Evolutionary conservation across 2,329 filamentous ascomycete genomes (phyloP).

Genomic region (Beauveria sp.): DNA sequence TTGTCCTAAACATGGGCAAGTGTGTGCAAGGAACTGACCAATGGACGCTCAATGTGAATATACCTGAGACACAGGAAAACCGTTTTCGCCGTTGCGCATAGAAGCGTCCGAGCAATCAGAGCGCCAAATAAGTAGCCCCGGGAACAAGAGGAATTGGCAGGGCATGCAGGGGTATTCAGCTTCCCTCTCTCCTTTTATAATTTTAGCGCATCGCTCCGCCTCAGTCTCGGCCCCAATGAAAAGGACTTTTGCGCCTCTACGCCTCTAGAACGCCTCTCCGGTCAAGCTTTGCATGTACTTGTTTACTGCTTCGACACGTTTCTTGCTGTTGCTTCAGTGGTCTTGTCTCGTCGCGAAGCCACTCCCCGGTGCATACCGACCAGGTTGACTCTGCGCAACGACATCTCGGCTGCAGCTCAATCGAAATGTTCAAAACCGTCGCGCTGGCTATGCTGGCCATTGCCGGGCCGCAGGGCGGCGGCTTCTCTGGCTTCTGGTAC

Average conservation of each 20-base stretch:
- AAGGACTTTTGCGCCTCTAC: background rate
- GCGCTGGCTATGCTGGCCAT: conserved; percentile 4
- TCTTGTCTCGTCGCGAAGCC: background rate
- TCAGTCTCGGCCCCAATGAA: background rate
- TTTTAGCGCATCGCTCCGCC: too few species aligned
- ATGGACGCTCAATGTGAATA: too few species aligned
- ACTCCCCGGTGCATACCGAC: background rate
- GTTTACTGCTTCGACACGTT: background rate
- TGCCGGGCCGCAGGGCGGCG: background rate
- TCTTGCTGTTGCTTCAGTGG: background rate
- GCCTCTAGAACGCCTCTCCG: background rate
- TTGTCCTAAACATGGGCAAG: too few species aligned
- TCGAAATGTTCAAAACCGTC: conserved; percentile 1
- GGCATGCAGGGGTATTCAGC: too few species aligned
- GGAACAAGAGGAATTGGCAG: too few species aligned
- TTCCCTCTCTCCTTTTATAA: too few species aligned
- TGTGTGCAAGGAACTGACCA: too few species aligned
- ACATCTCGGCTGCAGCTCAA: background rate
- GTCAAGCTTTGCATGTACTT: background rate
- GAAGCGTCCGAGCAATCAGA: too few species aligned
- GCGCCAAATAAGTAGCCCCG: too few species aligned
- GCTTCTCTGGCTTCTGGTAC: conserved; percentile 30
- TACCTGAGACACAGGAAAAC: too few species aligned
- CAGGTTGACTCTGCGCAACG: background rate
- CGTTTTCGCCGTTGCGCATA: too few species aligned